Conservation (phyloP, 768 basidiomycete species). For the Naganishia antarctica region DNA sequence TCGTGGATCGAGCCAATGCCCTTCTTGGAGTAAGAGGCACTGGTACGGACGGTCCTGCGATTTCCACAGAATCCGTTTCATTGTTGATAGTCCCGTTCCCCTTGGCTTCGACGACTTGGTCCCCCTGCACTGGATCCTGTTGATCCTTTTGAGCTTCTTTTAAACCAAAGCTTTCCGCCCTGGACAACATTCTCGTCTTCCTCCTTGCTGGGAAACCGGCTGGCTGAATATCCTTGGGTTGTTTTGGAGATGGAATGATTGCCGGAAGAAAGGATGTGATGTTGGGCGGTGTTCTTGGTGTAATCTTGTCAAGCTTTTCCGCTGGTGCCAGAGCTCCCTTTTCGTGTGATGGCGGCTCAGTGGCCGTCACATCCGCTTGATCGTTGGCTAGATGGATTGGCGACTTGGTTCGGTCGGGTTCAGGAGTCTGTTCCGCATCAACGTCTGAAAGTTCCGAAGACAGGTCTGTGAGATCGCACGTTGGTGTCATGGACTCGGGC, state of each 20-base stretch:
- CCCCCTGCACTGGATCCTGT: neutral
- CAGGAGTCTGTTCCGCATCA: neutral
- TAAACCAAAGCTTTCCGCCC: constrained; percentile 14
- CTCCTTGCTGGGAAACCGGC: neutral
- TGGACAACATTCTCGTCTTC: constrained; percentile 8
- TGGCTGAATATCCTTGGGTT: neutral
- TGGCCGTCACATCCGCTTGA: too few relatives aligned
- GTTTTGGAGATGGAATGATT: neutral
- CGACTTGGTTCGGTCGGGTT: neutral
- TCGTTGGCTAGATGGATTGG: neutral
- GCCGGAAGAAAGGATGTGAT: constrained; percentile 1
- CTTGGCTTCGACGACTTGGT: neutral
- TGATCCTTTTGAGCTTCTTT: constrained; percentile 15
- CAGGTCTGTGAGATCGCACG: constrained; percentile 9
- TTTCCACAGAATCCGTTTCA: neutral
- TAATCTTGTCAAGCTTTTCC: neutral
- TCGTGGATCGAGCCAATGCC: constrained; percentile 4
- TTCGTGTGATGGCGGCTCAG: too few relatives aligned
- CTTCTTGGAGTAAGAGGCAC: constrained; percentile 1
- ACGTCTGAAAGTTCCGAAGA: neutral
- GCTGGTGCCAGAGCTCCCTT: neutral
- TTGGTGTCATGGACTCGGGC: neutral
- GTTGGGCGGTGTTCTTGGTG: neutral
- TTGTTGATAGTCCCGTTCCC: neutral
- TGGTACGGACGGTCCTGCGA: neutral